A percentile compares a stretch with the other conserved stretches of the same genome.
phyloP scores from a whole-genome alignment of 139 green algal species.

The Raphidocelis subcapitata region DNA sequence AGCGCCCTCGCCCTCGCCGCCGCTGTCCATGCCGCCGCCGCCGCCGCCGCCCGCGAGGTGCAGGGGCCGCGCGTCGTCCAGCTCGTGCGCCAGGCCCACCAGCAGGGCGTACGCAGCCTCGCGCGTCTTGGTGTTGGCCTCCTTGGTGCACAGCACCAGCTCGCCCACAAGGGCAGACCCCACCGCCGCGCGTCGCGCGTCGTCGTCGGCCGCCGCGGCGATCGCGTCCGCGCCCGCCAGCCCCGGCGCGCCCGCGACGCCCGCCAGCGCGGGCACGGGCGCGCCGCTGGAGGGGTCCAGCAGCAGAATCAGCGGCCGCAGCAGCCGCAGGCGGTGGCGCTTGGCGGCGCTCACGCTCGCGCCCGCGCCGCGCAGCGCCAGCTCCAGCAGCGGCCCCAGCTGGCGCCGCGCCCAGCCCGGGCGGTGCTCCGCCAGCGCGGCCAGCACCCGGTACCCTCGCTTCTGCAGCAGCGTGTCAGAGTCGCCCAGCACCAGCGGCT shows the following conservation, averaged over 20 bases:
- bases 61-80: constrained; percentile 49
- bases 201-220: neutral
- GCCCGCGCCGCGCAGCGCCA: constrained; percentile 43
- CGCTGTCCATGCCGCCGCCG: constrained; percentile 18
- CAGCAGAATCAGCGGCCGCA: constrained; percentile 48
- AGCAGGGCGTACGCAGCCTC: constrained; percentile 85
- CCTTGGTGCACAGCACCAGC: constrained; percentile 94
- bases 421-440: constrained; percentile 8
- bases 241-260: neutral
- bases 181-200: constrained; percentile 8
- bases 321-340: constrained; percentile 77
- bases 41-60: neutral
- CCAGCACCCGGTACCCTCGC: constrained; percentile 88
- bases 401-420: constrained; percentile 27
- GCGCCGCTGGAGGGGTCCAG: constrained; percentile 18
- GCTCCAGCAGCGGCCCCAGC: constrained; percentile 48
- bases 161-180: constrained; percentile 74
- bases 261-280: constrained; percentile 2
- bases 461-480: constrained; percentile 86
- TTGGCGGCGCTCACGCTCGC: constrained; percentile 63
- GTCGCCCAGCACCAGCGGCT: constrained; percentile 62
- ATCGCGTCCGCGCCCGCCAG: constrained; percentile 7
- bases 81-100: constrained; percentile 60
- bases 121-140: constrained; percentile 86
- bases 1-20: constrained; percentile 13